Base-by-base conservation (phyloP, 2,329 filamentous ascomycete genomes). In the Fusarium proliferatum region DNA sequence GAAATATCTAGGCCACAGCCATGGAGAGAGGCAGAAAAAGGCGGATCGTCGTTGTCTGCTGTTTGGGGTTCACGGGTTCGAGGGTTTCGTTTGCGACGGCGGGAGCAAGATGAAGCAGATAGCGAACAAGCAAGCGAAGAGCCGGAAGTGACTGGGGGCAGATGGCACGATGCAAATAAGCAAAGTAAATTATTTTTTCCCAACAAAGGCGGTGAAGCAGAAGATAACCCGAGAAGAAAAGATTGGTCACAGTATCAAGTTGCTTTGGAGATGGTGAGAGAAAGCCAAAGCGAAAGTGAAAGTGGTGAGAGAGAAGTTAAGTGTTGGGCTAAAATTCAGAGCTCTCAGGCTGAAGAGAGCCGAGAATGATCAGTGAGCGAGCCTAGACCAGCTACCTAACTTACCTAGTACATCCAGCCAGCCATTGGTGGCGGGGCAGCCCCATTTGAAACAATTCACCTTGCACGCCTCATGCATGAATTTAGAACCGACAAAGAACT, bases 241-340 rank as follows among this genome's bases (percentile, higher is more conserved):
- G 41, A 67, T 67, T 58, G 67, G 63, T 60, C 71, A 57, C 52
- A 62, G 67, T 64, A 69, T 71, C 56, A 60, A 74, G 56, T 39
- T 39, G 39, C 48, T 38, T 55, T 73, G 38, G 52, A 33, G 33
- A 49, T 60, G 46, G 34, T 55, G 51, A 55, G 23, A 41, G 34
- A 39, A 53, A 53, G 51, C 19, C 51, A 53, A 61, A 58, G 67
- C 26, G 26, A 28, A 53, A 33, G 65, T 48, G 67, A 55, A 52
- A 39, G 67, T 69, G 66, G 63, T 57, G 69, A 63, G 56, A 68
- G 59, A 33, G 48, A 68, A 62, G 55, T 43, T 61, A 69, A 69
- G 67, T 72, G 71, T 74, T 74, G 71, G 71, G 71, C 71, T 74
- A 74, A 74, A 74, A 74, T 69, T 74, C 64, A 69, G 55, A 74